These are phyloP conservation scores for Geotrichum europaeum DNA, from an alignment of 1,139 yeast species.

Conservation along the genomic window DNA sequence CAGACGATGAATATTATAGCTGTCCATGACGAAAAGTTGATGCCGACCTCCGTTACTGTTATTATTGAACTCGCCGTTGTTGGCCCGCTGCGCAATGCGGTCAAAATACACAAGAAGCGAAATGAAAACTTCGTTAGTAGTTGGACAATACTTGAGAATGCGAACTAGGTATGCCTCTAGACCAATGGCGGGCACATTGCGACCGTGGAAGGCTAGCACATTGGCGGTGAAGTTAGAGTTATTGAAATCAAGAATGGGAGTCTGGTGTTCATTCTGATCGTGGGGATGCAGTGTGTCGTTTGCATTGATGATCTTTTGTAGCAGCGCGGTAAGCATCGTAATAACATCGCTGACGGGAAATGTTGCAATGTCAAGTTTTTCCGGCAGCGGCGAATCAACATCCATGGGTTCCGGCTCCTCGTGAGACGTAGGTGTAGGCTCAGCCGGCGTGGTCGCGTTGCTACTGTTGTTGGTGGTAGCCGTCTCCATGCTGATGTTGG, in stretches of 20 bases:
- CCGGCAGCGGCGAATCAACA: slow-evolving; percentile 22
- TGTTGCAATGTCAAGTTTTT: slow-evolving; percentile 71
- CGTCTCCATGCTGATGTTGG: slow-evolving; percentile 29
- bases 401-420: slow-evolving; percentile 1
- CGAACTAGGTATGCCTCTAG: slow-evolving; percentile 84
- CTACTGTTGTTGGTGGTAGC: slow-evolving; percentile 20
- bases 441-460: slow-evolving; percentile 15
- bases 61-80: slow-evolving; percentile 40
- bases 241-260: background rate
- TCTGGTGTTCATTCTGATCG: slow-evolving; percentile 31
- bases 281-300: slow-evolving; percentile 79
- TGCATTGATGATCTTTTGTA: slow-evolving; percentile 86
- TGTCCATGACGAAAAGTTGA: slow-evolving; percentile 88
- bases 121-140: slow-evolving; percentile 90
- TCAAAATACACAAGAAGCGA: slow-evolving; percentile 89
- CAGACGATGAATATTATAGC: slow-evolving; percentile 87
- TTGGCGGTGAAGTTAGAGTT: slow-evolving; percentile 48
- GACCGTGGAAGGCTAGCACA: slow-evolving; percentile 88
- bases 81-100: slow-evolving; percentile 84
- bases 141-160: slow-evolving; percentile 93
- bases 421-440: slow-evolving; percentile 17
- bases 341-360: slow-evolving; percentile 78
- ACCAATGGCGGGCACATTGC: slow-evolving; percentile 90
- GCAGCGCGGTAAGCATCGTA: slow-evolving; percentile 74
- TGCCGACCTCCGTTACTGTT: slow-evolving; percentile 11